Base-by-base conservation (phyloP, 208 protist genomes). In the Acanthamoeba triangularis region DNA sequence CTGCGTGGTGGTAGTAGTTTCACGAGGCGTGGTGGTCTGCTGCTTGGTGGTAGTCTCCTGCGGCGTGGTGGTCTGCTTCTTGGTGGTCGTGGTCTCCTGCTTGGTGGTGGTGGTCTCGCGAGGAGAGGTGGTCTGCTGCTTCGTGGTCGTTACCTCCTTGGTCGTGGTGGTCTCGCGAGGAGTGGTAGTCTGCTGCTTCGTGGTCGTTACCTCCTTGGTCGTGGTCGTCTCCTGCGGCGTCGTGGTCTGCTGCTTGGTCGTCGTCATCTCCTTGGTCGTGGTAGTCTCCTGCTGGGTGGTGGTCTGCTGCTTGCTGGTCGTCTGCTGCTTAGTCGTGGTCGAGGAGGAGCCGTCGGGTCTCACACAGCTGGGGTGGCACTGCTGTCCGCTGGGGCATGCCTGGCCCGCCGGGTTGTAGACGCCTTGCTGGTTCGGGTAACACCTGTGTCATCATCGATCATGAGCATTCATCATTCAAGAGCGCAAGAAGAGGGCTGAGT, bases 351-450 rank as follows among this genome's bases (percentile, higher is more conserved):
- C 67, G 67, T 23, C 72, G 23, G 72, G 72, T 37, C 30, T 82
- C 37, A 82, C 20, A 10, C 72, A 82, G 41, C 72, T 18, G 7
- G 72, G 72, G 72, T 82, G 13, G 80, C 80, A 88, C 49, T 65
- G 80, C n/a, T 41, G 80, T 16, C 63, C 6, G n/a, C 28, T 1
- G 0, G 80, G 80, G 49, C 80, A 88, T 3, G 16, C 4, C 49
- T 88, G 7, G 80, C 80, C 80, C 0, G 49, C 52, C 0, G 80
- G 8, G 33, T n/a, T 30, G 80, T 88, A 88, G 49, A 35, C 23
- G 1, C 72, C 72, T 0, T 82, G 37, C 18, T 82, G 20, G 37
- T 82, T n/a, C 28, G 80, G 80, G 20, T 65, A 88, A 49, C 80
- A 88, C 28, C 74, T 84, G 74, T 0, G 18, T 20, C n/a, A 59